phyloP scores from a whole-genome alignment of 331 rosid genomes.

The Quercus phellos region DNA sequence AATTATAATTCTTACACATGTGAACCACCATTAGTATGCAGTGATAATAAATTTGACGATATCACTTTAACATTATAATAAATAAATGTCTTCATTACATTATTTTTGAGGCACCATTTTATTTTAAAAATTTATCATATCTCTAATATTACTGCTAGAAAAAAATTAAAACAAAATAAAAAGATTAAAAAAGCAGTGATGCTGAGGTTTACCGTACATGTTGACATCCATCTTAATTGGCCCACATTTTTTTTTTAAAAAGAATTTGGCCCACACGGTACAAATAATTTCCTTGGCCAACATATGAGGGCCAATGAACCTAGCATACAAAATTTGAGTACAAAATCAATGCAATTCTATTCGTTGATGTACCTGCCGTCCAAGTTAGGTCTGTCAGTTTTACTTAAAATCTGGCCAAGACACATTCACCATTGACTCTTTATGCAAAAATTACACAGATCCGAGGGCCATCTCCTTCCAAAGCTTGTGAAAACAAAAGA shows the following conservation, averaged over 20 bases:
- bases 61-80: no score
- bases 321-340: neutral
- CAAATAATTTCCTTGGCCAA: neutral
- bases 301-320: neutral
- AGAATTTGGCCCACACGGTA: neutral
- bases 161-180: neutral
- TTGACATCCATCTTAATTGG: neutral
- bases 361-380: neutral
- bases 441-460: no score
- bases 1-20: no score
- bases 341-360: neutral
- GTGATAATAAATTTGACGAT: no score
- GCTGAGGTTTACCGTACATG: neutral
- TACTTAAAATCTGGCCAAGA: neutral
- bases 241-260: neutral
- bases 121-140: no score
- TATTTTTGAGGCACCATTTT: no score
- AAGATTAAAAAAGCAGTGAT: neutral
- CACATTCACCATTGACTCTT: neutral
- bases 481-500: no score
- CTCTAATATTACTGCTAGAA: no score
- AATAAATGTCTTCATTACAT: no score
- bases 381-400: no score
- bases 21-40: no score
- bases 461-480: no score